Evolutionary conservation across 768 basidiomycete genomes (phyloP).

Genomic region (Mrakia blollopis): DNA sequence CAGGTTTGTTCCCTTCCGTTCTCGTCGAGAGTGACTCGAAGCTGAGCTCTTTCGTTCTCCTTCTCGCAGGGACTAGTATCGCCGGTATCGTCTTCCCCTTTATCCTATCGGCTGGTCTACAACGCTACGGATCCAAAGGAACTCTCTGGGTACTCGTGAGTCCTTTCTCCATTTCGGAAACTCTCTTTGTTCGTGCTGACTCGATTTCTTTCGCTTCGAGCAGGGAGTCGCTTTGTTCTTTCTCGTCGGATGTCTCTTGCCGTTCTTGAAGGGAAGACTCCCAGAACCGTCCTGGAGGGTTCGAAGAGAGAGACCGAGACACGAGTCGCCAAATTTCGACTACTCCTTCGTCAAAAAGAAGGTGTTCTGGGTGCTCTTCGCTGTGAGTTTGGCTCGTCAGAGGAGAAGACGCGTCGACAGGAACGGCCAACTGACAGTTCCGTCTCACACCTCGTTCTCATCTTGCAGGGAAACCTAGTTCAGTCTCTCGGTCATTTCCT

Average conservation of each 20-base stretch:
- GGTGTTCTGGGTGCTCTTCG: constrained; percentile 1
- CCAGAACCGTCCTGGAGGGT: background rate
- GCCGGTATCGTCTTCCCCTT: background rate
- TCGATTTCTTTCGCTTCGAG: background rate
- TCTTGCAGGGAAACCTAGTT: background rate
- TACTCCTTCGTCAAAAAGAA: background rate
- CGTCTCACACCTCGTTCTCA: background rate
- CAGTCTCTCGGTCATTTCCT: constrained; percentile 7
- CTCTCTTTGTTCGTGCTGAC: background rate
- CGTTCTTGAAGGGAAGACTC: background rate
- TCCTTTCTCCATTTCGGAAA: no score
- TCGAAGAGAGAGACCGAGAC: background rate
- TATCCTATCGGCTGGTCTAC: background rate
- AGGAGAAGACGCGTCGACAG: no score
- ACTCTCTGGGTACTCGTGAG: background rate
- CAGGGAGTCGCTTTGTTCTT: background rate
- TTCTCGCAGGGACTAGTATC: background rate
- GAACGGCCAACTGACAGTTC: background rate
- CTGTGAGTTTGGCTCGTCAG: background rate
- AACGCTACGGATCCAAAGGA: background rate
- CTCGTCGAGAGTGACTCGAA: no score
- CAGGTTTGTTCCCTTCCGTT: no score
- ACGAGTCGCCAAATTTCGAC: background rate
- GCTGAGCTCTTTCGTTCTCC: no score
- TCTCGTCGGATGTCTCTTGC: background rate